Percentiles rank a stretch among this genome's conserved stretches.
Evolutionary conservation across 768 basidiomycete species (phyloP).

Genomic region (Tricholoma bakamatsutake): DNA sequence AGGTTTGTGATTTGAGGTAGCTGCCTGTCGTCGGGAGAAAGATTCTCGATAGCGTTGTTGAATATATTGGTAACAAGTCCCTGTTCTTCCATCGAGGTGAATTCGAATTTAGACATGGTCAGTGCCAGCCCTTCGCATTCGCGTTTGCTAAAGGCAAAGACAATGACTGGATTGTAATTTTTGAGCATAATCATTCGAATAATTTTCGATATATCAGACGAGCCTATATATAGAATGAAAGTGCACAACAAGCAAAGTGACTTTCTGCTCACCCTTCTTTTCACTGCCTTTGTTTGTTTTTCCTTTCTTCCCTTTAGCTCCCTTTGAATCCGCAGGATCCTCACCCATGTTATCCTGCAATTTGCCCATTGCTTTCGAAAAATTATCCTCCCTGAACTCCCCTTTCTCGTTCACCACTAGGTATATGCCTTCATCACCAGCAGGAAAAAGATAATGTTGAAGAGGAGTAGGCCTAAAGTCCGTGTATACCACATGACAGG

Average conservation of each 20-base stretch:
- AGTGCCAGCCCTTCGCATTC: constrained; percentile 94
- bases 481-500: constrained; percentile 98
- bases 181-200: constrained; percentile 98
- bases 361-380: constrained; percentile 95
- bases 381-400: constrained; percentile 95
- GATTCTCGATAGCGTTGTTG: constrained; percentile 88
- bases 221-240: constrained; percentile 38
- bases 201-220: constrained; percentile 94
- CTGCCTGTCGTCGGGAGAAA: constrained; percentile 80
- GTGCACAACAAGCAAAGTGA: not conserved
- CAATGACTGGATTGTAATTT: constrained; percentile 96
- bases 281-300: constrained; percentile 92
- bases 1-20: constrained; percentile 93
- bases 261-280: constrained; percentile 63
- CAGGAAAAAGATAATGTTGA: constrained; percentile 97
- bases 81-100: constrained; percentile 90
- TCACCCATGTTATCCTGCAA: constrained; percentile 81
- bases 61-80: constrained; percentile 84
- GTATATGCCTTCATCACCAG: constrained; percentile 95
- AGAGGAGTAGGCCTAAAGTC: constrained; percentile 98
- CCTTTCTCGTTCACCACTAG: constrained; percentile 98
- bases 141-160: constrained; percentile 97
- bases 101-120: constrained; percentile 91
- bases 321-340: constrained; percentile 82
- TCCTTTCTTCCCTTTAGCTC: constrained; percentile 86